Percentiles rank a stretch among this genome's conserved stretches.
Evolutionary conservation across 1,284 basidiomycete genomes (phyloP).

Genomic region (Heterobasidion irregulare): DNA sequence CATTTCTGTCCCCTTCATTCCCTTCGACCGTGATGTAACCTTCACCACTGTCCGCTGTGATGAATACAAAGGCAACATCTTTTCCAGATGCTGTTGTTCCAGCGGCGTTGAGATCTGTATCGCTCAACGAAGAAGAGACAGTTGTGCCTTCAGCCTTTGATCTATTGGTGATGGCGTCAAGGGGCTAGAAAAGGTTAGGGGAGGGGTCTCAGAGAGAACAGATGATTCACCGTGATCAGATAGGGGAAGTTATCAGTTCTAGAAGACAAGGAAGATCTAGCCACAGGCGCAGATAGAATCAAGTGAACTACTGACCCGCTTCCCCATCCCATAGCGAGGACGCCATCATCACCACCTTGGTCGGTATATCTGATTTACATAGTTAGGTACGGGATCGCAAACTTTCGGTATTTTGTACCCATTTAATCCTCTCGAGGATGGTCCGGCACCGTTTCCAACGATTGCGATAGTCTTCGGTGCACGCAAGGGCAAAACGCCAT

Average conservation of each 20-base stretch:
- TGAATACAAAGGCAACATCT: conserved; percentile 57
- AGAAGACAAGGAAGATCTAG: neutral
- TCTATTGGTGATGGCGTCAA: conserved; percentile 40
- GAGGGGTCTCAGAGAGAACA: neutral
- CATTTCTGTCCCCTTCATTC: conserved; percentile 66
- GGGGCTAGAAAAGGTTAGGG: conserved; percentile 21
- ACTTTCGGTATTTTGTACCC: conserved; percentile 25
- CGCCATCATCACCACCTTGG: conserved; percentile 18
- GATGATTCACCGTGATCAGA: conserved; percentile 17
- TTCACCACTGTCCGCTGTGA: conserved; percentile 41
- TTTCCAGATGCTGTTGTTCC: conserved; percentile 39
- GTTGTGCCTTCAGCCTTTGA: conserved; percentile 30
- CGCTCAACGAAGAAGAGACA: conserved; percentile 45
- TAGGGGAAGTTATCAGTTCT: conserved; percentile 24
- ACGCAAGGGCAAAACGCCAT: conserved; percentile 48
- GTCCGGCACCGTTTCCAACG: conserved; percentile 57
- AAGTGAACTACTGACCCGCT: conserved; percentile 26
- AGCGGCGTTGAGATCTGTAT: conserved; percentile 44
- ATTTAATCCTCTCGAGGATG: conserved; percentile 51
- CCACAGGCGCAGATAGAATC: neutral
- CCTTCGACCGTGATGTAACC: conserved; percentile 53
- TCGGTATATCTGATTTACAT: conserved; percentile 14
- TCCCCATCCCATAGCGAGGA: conserved; percentile 56
- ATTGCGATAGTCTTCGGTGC: conserved; percentile 44
- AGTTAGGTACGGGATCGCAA: conserved; percentile 18